Conservation (phyloP, 2,329 filamentous ascomycete species). For the Colletotrichum caudatum region DNA sequence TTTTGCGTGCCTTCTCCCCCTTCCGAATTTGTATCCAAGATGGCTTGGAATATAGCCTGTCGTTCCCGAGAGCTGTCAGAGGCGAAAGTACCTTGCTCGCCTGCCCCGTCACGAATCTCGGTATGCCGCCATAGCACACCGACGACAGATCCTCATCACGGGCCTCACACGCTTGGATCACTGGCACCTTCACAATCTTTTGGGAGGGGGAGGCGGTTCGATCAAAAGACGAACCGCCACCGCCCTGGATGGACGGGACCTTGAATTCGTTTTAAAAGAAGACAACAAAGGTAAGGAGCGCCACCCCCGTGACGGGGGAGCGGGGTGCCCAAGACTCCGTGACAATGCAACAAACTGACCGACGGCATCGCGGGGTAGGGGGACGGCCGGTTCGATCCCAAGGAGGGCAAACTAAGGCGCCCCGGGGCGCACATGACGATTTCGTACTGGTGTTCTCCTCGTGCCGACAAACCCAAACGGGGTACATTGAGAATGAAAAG, state of each 20-base stretch:
- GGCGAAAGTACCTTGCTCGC: neutral
- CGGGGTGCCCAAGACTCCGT: conserved; percentile 9
- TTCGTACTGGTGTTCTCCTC: neutral
- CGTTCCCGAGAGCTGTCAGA: neutral
- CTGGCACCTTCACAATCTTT: neutral
- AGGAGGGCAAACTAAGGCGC: neutral
- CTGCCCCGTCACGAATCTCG: neutral
- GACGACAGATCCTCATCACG: neutral
- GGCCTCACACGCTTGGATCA: neutral
- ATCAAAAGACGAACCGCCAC: neutral
- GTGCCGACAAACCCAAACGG: neutral
- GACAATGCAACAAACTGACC: conserved; percentile 11
- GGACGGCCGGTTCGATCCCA: too few relatives aligned
- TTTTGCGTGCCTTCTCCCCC: neutral
- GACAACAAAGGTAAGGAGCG: neutral
- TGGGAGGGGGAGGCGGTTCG: neutral
- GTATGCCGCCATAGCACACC: neutral
- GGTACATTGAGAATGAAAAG: neutral
- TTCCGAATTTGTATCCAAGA: neutral
- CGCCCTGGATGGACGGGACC: neutral
- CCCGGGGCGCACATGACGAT: neutral
- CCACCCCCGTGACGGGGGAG: neutral
- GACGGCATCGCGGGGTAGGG: neutral
- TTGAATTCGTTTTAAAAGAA: neutral
- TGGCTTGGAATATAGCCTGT: neutral